Percentiles rank a stretch among this genome's conserved stretches.
Conservation (phyloP, 257 asterid species). For the Nicotiana knightiana region DNA sequence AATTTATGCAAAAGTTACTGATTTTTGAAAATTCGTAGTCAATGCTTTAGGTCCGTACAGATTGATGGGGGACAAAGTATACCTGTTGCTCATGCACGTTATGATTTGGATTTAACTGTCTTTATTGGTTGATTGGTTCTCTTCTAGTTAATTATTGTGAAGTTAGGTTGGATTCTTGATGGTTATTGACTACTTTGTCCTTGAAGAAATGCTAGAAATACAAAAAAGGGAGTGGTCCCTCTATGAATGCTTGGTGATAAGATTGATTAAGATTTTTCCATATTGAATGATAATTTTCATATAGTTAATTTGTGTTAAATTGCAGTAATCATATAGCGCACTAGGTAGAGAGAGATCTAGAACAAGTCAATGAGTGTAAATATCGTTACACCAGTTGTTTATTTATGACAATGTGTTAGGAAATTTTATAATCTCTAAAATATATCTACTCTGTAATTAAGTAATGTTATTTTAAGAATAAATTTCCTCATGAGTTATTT, state of each 20-base stretch:
- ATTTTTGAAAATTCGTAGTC: no score
- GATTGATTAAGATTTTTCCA: not conserved
- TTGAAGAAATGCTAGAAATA: not conserved
- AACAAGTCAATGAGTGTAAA: not conserved
- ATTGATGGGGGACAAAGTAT: not conserved
- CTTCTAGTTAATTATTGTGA: not conserved
- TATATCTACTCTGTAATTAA: not conserved
- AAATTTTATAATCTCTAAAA: not conserved
- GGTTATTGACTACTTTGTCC: constrained; percentile 5
- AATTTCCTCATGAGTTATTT: not conserved
- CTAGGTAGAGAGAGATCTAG: not conserved
- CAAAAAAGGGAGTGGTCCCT: not conserved
- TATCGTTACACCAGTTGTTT: not conserved
- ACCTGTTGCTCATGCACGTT: not conserved
- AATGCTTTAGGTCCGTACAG: no score
- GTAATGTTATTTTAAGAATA: not conserved
- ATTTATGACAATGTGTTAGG: not conserved
- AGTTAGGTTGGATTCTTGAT: not conserved
- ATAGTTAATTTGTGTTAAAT: not conserved
- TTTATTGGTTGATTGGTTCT: not conserved
- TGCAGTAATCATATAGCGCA: not conserved
- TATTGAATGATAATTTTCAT: not conserved
- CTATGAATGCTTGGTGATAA: not conserved
- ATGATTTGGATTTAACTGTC: not conserved
- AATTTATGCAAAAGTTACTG: no score